These are phyloP conservation scores for Trametes meyenii DNA, from an alignment of 768 basidiomycete genomes.

Conservation along the genomic window DNA sequence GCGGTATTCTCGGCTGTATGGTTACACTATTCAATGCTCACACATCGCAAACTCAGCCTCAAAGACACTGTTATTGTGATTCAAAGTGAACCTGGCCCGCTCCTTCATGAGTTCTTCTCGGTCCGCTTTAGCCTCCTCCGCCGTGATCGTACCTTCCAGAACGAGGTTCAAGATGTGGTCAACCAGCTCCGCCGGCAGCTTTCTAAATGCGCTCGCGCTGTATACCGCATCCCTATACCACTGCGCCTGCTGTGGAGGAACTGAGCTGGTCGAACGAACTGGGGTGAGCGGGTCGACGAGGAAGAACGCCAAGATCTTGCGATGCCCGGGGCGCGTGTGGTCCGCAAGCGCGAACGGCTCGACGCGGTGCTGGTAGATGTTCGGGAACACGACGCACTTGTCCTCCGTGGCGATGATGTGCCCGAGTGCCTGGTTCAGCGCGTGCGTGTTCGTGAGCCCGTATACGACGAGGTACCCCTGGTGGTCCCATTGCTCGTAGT, in stretches of 20 bases:
- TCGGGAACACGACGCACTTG: constrained; percentile 40
- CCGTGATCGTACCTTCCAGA: constrained; percentile 14
- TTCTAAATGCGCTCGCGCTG: background rate
- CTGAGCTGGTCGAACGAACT: constrained; percentile 35
- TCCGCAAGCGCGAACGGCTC: constrained; percentile 39
- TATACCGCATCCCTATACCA: constrained; percentile 24
- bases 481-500: constrained; percentile 9
- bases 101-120: constrained; percentile 28
- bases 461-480: background rate
- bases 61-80: constrained; percentile 14
- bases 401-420: constrained; percentile 32
- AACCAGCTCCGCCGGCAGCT: constrained; percentile 27
- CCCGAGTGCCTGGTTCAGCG: constrained; percentile 32
- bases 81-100: constrained; percentile 17
- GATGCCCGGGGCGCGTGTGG: constrained; percentile 37
- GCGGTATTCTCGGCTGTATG: background rate
- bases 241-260: constrained; percentile 38
- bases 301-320: constrained; percentile 43
- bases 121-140: constrained; percentile 17
- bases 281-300: constrained; percentile 39
- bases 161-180: constrained; percentile 18
- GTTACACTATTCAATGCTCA: constrained; percentile 5
- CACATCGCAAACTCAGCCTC: constrained; percentile 25
- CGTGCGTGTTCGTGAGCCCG: background rate
- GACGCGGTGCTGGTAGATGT: constrained; percentile 42